These are phyloP conservation scores for Podaxis sp. DNA, from an alignment of 768 basidiomycete genomes.

Conservation along the genomic window DNA sequence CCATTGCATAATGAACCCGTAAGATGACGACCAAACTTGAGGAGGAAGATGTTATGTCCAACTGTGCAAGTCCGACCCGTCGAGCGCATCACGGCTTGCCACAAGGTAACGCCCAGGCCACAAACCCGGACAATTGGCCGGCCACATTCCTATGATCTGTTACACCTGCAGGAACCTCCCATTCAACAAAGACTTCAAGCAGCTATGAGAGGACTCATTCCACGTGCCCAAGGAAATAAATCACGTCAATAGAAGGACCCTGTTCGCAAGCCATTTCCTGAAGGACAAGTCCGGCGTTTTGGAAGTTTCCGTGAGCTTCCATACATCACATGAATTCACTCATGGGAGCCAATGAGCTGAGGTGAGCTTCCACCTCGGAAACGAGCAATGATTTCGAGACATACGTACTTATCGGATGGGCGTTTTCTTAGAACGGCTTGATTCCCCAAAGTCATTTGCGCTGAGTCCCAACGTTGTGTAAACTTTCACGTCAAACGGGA, in stretches of 20 bases:
- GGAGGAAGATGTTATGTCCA: neutral
- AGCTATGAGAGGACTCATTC: neutral
- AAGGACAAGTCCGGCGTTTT: neutral
- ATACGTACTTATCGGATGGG: too few relatives aligned
- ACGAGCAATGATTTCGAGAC: neutral
- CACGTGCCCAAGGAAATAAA: neutral
- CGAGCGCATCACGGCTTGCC: neutral
- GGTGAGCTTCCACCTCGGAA: neutral
- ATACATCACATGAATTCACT: neutral
- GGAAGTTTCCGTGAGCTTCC: neutral
- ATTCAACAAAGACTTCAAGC: neutral
- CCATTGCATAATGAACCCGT: neutral
- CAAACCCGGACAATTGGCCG: neutral
- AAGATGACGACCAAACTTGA: neutral
- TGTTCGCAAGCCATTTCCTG: neutral
- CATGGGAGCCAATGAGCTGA: neutral
- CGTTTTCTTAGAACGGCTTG: too few relatives aligned
- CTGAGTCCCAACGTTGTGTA: too few relatives aligned
- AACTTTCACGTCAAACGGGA: too few relatives aligned
- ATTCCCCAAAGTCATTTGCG: too few relatives aligned
- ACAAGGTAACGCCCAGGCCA: neutral
- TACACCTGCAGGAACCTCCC: neutral
- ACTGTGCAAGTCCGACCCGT: neutral
- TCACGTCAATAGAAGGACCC: neutral
- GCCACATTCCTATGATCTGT: neutral